A percentile compares a stretch with the other conserved stretches of the same genome.
Evolutionary conservation across 208 protist genomes (phyloP).

Genomic region (Tritrichomonas foetus): DNA sequence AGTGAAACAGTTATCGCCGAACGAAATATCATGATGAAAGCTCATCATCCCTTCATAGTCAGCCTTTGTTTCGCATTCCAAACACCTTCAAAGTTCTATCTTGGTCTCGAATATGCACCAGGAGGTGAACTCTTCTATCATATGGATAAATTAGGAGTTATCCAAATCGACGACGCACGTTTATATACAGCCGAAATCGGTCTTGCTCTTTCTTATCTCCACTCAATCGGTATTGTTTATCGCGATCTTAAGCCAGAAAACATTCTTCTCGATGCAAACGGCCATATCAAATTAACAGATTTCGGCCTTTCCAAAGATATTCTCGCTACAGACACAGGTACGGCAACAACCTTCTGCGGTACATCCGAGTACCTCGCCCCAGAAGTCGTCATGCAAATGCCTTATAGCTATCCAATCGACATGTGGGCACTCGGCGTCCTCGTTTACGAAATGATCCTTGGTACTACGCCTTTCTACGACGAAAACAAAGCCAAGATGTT

Average conservation of each 20-base stretch:
- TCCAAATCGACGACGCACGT: constrained; percentile 52
- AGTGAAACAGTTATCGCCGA: constrained; percentile 48
- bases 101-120: constrained; percentile 62
- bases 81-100: constrained; percentile 60
- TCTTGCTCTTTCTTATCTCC: constrained; percentile 58
- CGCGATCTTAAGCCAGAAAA: constrained; percentile 66
- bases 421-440: neutral
- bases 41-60: constrained; percentile 62
- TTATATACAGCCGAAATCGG: constrained; percentile 65
- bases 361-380: constrained; percentile 65
- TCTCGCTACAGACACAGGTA: neutral
- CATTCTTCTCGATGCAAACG: constrained; percentile 58
- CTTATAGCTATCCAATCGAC: neutral
- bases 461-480: neutral
- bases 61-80: constrained; percentile 62
- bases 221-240: constrained; percentile 60
- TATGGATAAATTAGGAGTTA: constrained; percentile 55
- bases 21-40: constrained; percentile 57
- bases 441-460: neutral
- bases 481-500: neutral
- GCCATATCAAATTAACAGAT: constrained; percentile 56
- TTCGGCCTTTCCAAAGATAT: constrained; percentile 67
- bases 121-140: constrained; percentile 70
- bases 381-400: neutral
- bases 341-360: constrained; percentile 65